Conservation (phyloP, 2,329 filamentous ascomycete genomes). For the Metarhizium guizhouense region DNA sequence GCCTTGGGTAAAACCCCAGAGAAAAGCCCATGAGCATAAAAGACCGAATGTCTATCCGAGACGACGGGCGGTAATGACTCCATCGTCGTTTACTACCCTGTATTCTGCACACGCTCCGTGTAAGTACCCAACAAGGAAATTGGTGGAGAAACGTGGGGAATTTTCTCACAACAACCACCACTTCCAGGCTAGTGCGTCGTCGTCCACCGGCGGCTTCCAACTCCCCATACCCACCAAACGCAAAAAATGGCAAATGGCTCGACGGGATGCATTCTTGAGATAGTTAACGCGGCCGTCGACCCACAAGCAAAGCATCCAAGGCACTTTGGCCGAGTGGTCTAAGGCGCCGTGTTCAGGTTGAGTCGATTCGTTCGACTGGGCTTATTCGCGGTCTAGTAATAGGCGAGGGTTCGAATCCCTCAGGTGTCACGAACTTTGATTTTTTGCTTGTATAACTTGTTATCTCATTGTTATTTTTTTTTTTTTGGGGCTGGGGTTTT, state of each 20-base stretch:
- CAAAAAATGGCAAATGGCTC: neutral
- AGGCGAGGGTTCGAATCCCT: conserved; percentile 23
- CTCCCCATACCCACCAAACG: neutral
- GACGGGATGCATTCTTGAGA: neutral
- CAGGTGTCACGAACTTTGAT: conserved; percentile 14
- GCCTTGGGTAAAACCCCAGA: too few relatives aligned
- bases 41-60: too few relatives aligned
- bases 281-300: neutral
- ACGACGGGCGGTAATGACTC: neutral
- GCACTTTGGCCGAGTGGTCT: conserved; percentile 18
- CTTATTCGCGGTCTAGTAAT: conserved; percentile 17
- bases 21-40: too few relatives aligned
- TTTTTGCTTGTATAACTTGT: neutral
- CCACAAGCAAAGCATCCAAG: conserved; percentile 7
- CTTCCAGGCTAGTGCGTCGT: neutral
- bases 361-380: rapidly evolving
- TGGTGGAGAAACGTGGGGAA: neutral
- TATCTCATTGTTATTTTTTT: neutral
- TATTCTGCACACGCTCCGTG: neutral
- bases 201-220: neutral
- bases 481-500: too few relatives aligned
- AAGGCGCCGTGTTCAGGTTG: conserved; percentile 11
- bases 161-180: neutral
- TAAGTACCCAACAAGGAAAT: neutral
- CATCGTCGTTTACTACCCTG: neutral